Evolutionary conservation across 495 filamentous ascomycete genomes (phyloP).

Genomic region (Daldinia decipiens): DNA sequence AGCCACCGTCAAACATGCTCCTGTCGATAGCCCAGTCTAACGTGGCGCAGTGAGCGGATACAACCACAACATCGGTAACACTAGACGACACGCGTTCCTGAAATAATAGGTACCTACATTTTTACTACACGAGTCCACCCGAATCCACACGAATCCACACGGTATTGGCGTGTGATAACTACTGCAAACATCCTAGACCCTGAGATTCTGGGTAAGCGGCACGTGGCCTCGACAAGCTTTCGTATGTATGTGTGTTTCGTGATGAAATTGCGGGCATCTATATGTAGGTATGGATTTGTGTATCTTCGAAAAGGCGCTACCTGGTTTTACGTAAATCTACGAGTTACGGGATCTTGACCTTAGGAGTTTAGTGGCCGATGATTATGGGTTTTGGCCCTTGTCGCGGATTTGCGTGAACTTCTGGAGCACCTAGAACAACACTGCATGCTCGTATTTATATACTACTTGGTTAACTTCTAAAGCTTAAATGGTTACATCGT

Average conservation of each 20-base stretch:
- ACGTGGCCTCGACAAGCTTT: constrained; percentile 14
- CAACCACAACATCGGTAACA: constrained; percentile 13
- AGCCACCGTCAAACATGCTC: neutral
- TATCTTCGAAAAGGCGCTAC: neutral
- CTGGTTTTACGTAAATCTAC: constrained; percentile 18
- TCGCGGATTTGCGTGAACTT: neutral
- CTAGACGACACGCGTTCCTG: constrained; percentile 11
- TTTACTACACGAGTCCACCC: neutral
- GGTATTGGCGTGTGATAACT: neutral
- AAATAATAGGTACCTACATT: neutral
- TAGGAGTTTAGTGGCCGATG: neutral
- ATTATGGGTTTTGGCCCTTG: neutral
- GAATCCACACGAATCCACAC: constrained; percentile 8
- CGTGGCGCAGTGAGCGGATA: constrained; percentile 7
- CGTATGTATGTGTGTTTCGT: neutral
- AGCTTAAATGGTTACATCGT: no score
- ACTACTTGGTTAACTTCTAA: no score
- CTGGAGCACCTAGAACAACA: no score
- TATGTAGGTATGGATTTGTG: neutral
- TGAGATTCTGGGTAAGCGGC: constrained; percentile 11
- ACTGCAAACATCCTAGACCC: neutral
- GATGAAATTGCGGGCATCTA: neutral
- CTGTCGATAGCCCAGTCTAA: constrained; percentile 4
- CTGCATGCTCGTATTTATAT: no score
- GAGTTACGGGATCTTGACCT: neutral